Evolutionary conservation across 805 yeast genomes (phyloP).

Genomic region (Blastobotrys americana): DNA sequence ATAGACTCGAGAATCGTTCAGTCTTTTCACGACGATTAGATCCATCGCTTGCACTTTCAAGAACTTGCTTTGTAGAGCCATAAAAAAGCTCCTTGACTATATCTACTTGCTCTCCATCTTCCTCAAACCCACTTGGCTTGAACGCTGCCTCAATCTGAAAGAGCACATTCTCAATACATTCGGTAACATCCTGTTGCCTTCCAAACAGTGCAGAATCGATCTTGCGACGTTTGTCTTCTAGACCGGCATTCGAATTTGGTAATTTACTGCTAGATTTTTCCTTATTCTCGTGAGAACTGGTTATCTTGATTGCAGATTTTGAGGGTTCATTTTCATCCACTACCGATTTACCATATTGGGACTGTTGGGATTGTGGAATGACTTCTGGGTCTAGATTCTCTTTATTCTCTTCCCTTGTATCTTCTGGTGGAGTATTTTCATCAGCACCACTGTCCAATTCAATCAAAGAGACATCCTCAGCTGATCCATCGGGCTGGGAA

Average conservation of each 20-base stretch:
- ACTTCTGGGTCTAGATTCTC: too few relatives aligned
- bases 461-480: background rate
- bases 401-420: background rate
- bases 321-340: background rate
- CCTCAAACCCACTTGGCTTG: slow-evolving; percentile 56
- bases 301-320: background rate
- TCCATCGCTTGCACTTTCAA: slow-evolving; percentile 34
- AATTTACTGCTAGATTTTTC: background rate
- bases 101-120: slow-evolving; percentile 75
- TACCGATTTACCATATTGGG: too few relatives aligned
- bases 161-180: slow-evolving; percentile 89
- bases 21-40: slow-evolving; percentile 43
- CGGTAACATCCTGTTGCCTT: slow-evolving; percentile 95
- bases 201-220: slow-evolving; percentile 49
- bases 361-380: too few relatives aligned
- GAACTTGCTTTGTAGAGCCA: slow-evolving; percentile 76
- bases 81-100: slow-evolving; percentile 71
- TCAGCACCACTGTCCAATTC: background rate
- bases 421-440: background rate
- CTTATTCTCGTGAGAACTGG: background rate
- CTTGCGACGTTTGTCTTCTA: slow-evolving; percentile 6
- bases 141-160: slow-evolving; percentile 86
- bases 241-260: background rate
- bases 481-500: background rate
- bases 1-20: slow-evolving; percentile 73